Percentiles rank a stretch among this genome's conserved stretches.
Conservation (phyloP, 495 filamentous ascomycete species). For the Penicillium flavigenum region DNA sequence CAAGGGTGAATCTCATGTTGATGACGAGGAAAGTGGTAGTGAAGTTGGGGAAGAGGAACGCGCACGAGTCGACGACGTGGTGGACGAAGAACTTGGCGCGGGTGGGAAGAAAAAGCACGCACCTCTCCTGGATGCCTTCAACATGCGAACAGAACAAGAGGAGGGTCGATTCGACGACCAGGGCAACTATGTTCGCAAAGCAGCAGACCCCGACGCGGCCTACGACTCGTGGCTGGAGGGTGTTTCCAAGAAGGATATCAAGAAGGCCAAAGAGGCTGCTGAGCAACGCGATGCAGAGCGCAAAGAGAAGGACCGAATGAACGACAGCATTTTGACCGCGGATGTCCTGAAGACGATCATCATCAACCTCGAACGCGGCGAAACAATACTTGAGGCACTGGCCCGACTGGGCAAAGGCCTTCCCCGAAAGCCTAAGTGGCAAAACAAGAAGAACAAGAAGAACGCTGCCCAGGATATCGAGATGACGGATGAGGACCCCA, state of each 20-base stretch:
- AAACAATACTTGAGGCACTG: slow-evolving; percentile 87
- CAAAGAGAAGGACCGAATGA: slow-evolving; percentile 61
- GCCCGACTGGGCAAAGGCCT: slow-evolving; percentile 72
- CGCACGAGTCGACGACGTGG: slow-evolving; percentile 62
- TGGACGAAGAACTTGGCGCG: slow-evolving; percentile 86
- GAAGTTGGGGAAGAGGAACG: slow-evolving; percentile 73
- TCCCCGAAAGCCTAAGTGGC: slow-evolving; percentile 59
- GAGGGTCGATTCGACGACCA: slow-evolving; percentile 87
- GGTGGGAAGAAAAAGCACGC: slow-evolving; percentile 91
- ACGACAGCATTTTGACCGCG: slow-evolving; percentile 71
- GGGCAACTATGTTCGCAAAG: slow-evolving; percentile 91
- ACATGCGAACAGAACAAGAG: slow-evolving; percentile 86
- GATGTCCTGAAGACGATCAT: slow-evolving; percentile 77
- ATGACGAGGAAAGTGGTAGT: slow-evolving; percentile 57
- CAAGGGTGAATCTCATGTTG: slow-evolving; percentile 40
- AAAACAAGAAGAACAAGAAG: slow-evolving; percentile 58
- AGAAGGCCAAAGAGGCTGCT: slow-evolving; percentile 79
- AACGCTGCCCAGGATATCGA: slow-evolving; percentile 52
- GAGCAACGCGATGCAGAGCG: slow-evolving; percentile 79
- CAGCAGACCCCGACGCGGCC: slow-evolving; percentile 80
- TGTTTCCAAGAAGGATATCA: slow-evolving; percentile 89
- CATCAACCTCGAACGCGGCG: slow-evolving; percentile 68
- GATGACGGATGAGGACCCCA: slow-evolving; percentile 79
- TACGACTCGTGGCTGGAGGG: slow-evolving; percentile 94
- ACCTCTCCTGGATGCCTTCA: slow-evolving; percentile 95